These are phyloP conservation scores for Dictyophora rubrovolvata DNA, from an alignment of 768 basidiomycete species.

Conservation along the genomic window DNA sequence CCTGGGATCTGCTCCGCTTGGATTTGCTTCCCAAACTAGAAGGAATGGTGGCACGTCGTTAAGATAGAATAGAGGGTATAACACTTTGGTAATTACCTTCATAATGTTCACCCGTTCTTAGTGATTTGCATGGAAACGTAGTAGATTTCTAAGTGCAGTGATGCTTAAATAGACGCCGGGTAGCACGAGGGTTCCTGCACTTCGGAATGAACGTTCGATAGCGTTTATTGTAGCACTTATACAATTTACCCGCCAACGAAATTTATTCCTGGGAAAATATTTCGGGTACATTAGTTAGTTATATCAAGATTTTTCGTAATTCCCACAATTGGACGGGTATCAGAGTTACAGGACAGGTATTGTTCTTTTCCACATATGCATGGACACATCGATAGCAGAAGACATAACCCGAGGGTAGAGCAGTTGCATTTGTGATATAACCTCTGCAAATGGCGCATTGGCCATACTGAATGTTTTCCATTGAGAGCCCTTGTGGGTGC, in stretches of 20 bases:
- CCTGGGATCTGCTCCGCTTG: constrained; percentile 85
- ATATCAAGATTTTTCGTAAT: constrained; percentile 78
- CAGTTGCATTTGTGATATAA: constrained; percentile 74
- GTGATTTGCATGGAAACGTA: not conserved
- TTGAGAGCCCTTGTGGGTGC: constrained; percentile 59
- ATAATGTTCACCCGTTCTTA: constrained; percentile 6
- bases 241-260: not conserved
- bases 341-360: constrained; percentile 81
- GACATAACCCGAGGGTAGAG: constrained; percentile 86
- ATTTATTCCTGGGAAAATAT: not conserved
- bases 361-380: constrained; percentile 67
- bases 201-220: not conserved
- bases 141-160: not conserved
- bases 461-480: constrained; percentile 62
- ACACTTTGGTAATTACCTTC: constrained; percentile 7
- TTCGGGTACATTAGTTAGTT: constrained; percentile 13
- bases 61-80: not conserved
- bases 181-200: not conserved
- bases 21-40: constrained; percentile 95
- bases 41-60: not conserved
- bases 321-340: constrained; percentile 69
- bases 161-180: not conserved
- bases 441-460: constrained; percentile 73
- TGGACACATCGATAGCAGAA: constrained; percentile 91
- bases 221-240: not conserved